Evolutionary conservation across 345 rosid species (phyloP).

Genomic region (Ricinus communis): DNA sequence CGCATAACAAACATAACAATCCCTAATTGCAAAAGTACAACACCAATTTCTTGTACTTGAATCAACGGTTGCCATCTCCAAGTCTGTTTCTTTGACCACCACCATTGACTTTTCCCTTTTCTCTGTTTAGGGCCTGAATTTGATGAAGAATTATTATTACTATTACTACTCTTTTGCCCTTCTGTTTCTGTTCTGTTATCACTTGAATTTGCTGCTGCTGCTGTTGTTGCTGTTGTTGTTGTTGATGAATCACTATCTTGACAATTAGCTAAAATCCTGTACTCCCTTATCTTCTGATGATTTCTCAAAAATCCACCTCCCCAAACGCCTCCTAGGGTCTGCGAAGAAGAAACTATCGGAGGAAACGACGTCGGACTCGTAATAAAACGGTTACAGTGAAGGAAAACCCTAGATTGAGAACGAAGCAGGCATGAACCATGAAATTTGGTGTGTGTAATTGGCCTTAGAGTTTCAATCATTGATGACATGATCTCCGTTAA

Average conservation of each 20-base stretch:
- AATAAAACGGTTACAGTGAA: slow-evolving; percentile 32
- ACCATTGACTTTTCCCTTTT: slow-evolving; percentile 45
- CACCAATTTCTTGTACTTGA: slow-evolving; percentile 74
- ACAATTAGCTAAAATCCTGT: slow-evolving; percentile 49
- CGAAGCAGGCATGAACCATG: slow-evolving; percentile 35
- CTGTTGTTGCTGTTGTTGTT: no score
- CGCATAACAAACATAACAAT: slow-evolving; percentile 79
- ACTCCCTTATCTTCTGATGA: slow-evolving; percentile 30
- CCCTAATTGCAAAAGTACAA: slow-evolving; percentile 73
- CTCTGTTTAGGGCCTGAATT: slow-evolving; percentile 45
- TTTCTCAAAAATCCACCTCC: slow-evolving; percentile 27
- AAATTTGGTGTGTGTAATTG: slow-evolving; percentile 34
- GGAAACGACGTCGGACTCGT: slow-evolving; percentile 32
- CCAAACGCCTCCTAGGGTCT: neutral
- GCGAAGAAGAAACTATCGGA: neutral
- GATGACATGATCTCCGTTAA: slow-evolving; percentile 31
- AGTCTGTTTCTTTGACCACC: slow-evolving; percentile 69
- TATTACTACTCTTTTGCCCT: slow-evolving; percentile 25
- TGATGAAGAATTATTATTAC: slow-evolving; percentile 27
- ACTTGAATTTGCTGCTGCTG: slow-evolving; percentile 15
- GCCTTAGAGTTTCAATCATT: slow-evolving; percentile 42
- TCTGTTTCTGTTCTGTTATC: slow-evolving; percentile 45
- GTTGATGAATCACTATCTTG: slow-evolving; percentile 64
- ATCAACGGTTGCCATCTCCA: slow-evolving; percentile 84
- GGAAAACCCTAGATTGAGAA: slow-evolving; percentile 43